Base-by-base conservation (phyloP, 2,329 filamentous ascomycete species). In the Paraphoma chrysanthemicola region DNA sequence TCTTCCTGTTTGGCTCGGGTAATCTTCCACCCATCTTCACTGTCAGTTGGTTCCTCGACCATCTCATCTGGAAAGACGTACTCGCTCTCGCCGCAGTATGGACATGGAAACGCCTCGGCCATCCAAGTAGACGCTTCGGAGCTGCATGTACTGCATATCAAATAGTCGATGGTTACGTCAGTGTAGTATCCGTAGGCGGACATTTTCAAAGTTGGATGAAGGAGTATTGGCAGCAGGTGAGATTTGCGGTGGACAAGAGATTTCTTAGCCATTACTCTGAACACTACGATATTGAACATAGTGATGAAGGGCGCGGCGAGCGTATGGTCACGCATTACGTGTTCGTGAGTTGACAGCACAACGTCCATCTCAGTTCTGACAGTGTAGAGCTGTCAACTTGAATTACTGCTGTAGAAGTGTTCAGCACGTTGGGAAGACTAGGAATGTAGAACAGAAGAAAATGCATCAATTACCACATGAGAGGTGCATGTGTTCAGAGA, bases 71-170 rank as follows among this genome's bases (percentile, higher is more conserved):
- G 33, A 6, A 6, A 2, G 10, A 36, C 30, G 18, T 42, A 55
- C 1, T 48, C 18, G 4, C 18, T 44, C 6, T 49, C 44, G 5
- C 62, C 56, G 31, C 60, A 63, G 3, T 33, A n/a, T 16, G 52
- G 49, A 28, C 62, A 67, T 1, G 29, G 12, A 29, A 65, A 65
- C 1, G 30, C 18, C 18, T 62, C 50, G 6, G 60, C 56, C 38
- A 65, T 44, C 62, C 64, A 65, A 8, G 53, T 18, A 45, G 63
- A 65, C 0, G 45, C 44, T 18, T 52, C 55, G 1, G 46, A 43
- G 3, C 43, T 30, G 18, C 62, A 65, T 5, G 12, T 47, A 1
- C 12, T 60, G 51, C 62, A 67, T 8, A 61, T 39, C 46, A 59
- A 38, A 12, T 46, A 48, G 12, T 62, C 18, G 9, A 63, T 44